Base-by-base conservation (phyloP, 2,329 filamentous ascomycete genomes). In the Fusarium sp. region DNA sequence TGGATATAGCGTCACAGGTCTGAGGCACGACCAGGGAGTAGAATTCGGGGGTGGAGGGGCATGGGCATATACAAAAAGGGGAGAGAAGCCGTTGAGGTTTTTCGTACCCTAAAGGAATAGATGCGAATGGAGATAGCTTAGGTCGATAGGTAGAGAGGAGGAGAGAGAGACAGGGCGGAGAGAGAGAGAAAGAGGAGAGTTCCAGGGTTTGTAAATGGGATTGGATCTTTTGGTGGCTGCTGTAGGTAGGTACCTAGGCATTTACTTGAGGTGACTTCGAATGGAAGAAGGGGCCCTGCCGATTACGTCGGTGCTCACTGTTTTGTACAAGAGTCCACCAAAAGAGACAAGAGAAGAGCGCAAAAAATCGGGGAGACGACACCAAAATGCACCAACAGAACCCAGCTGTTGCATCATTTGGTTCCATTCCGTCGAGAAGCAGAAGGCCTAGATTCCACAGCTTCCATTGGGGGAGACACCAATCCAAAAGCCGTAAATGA, bases 341-440 rank as follows among this genome's bases (percentile, higher is more conserved):
- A 68, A 63, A 66, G 52, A 65, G 45, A 57, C 54, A 64, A 66
- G 58, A 59, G 57, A 61, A 63, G 64, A 60, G 67, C 51, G 57
- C 49, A 49, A 61, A 63, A 75, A 47, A 61, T 67, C 54, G 64
- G 70, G 63, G 66, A 63, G 57, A 63, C 54, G 47, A 59, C 58
- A 67, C 31, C 55, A 58, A 45, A 24, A 24, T 24, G 31, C 28
- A 22, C 51, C 35, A 28, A 22, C 24, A 41, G 24, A 38, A 55
- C 51, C 51, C 7, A 42, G 60, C 64, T 49, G 74, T 77, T 78
- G 74, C 75, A 78, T 78, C 75, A 78, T 78, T 68, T 65, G 66
- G 60, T 66, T 69, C 58, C 65, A 63, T 69, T 69, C 63, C 68
- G 51, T 62, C 70, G 55, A 49, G 57, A 73, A 69, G 51, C 59